A percentile compares a stretch with the other conserved stretches of the same genome.
phyloP scores from a whole-genome alignment of 495 filamentous ascomycete species.

The Xylaria castorea region DNA sequence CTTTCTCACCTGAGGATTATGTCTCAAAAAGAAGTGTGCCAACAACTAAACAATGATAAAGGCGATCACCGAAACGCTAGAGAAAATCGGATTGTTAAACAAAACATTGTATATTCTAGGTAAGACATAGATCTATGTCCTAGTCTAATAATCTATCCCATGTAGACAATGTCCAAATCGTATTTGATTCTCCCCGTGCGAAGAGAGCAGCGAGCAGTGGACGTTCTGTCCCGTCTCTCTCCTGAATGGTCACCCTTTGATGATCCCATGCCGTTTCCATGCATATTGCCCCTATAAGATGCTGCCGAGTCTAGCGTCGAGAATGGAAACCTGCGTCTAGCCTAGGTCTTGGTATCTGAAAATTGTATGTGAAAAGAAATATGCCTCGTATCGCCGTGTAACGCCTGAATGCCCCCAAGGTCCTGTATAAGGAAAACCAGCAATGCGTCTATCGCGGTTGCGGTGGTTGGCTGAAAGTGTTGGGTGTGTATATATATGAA shows the following conservation, averaged over 20 bases:
- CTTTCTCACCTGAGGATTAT: too few species aligned
- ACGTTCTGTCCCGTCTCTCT: background rate
- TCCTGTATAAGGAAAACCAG: conserved; percentile 11
- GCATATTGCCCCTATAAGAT: conserved; percentile 23
- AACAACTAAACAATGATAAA: background rate
- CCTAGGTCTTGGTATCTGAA: conserved; percentile 24
- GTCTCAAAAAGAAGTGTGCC: background rate
- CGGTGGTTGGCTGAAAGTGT: conserved; percentile 8
- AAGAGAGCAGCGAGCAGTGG: too few species aligned
- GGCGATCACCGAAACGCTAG: background rate
- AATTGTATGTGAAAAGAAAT: background rate
- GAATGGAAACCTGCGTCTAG: conserved; percentile 23
- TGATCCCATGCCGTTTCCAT: conserved; percentile 14
- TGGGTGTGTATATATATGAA: conserved; percentile 13
- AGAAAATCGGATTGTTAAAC: background rate
- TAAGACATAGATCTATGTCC: background rate
- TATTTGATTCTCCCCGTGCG: background rate
- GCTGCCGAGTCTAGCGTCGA: conserved; percentile 17
- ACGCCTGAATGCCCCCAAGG: background rate
- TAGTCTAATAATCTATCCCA: background rate
- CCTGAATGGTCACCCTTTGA: background rate
- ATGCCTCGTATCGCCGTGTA: conserved; percentile 2
- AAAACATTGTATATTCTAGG: conserved; percentile 12
- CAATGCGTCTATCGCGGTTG: conserved; percentile 3
- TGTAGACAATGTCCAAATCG: background rate